Conservation (phyloP, 768 basidiomycete species). For the Collybia nuda region DNA sequence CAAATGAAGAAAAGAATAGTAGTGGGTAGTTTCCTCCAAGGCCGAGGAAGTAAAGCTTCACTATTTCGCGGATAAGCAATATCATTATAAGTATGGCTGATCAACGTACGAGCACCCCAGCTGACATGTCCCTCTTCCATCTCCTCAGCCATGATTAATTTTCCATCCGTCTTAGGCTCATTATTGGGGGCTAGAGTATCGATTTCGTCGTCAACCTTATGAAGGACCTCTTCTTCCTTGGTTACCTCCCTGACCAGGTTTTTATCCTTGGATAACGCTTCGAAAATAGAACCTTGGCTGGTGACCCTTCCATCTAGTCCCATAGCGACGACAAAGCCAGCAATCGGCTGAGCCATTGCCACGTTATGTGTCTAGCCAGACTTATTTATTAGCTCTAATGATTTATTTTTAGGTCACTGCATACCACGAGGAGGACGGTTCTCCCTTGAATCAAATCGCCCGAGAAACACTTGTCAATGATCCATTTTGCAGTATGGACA, state of each 20-base stretch:
- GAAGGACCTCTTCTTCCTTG: slow-evolving; percentile 25
- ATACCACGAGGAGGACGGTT: slow-evolving; percentile 80
- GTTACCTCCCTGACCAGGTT: slow-evolving; percentile 28
- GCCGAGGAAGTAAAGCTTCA: slow-evolving; percentile 36
- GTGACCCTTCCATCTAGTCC: slow-evolving; percentile 51
- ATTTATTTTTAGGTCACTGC: slow-evolving; percentile 12
- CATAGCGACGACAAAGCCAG: slow-evolving; percentile 57
- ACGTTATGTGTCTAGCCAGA: slow-evolving; percentile 46
- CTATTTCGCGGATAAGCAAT: slow-evolving; percentile 22
- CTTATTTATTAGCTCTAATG: not conserved
- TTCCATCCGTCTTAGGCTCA: slow-evolving; percentile 40
- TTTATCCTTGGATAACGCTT: slow-evolving; percentile 42
- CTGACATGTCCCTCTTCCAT: slow-evolving; percentile 59
- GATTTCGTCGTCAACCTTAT: slow-evolving; percentile 22
- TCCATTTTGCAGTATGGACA: slow-evolving; percentile 78
- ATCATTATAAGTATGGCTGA: not conserved
- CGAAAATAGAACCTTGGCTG: slow-evolving; percentile 48
- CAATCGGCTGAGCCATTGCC: slow-evolving; percentile 50
- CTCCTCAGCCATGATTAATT: slow-evolving; percentile 67
- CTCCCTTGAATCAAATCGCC: slow-evolving; percentile 78
- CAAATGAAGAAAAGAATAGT: slow-evolving; percentile 29
- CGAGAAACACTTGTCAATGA: slow-evolving; percentile 75
- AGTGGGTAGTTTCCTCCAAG: slow-evolving; percentile 34
- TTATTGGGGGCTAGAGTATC: slow-evolving; percentile 16
- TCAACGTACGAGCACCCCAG: slow-evolving; percentile 40